These are phyloP conservation scores for Hirschfeldia incana DNA, from an alignment of 345 rosid genomes.

Conservation along the genomic window DNA sequence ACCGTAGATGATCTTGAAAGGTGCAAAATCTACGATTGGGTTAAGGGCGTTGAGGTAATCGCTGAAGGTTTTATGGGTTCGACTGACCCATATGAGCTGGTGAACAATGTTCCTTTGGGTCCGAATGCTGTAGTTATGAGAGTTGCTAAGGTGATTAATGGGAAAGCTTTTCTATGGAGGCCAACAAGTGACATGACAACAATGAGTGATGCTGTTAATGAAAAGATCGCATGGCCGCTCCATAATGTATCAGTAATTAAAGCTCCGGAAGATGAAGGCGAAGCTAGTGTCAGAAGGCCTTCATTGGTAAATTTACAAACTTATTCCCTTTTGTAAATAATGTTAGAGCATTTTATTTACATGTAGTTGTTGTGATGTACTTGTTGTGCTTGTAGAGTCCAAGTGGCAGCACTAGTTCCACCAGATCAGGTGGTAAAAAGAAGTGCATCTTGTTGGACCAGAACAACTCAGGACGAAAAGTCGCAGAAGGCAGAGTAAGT, in stretches of 20 bases:
- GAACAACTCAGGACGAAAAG: not conserved
- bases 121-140: not conserved
- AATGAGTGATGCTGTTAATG: not conserved
- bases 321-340: not conserved
- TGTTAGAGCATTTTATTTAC: not conserved
- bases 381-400: not conserved
- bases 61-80: too few relatives aligned
- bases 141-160: not conserved
- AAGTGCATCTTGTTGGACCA: not conserved
- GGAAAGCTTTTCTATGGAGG: not conserved
- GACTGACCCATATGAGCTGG: too few relatives aligned
- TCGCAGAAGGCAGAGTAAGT: not conserved
- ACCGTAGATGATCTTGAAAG: too few relatives aligned
- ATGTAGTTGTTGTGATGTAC: not conserved
- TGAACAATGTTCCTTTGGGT: not conserved
- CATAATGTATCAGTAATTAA: too few relatives aligned
- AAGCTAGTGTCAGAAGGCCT: not conserved
- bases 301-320: not conserved
- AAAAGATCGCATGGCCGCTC: too few relatives aligned
- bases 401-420: not conserved
- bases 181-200: not conserved
- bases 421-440: not conserved
- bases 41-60: too few relatives aligned
- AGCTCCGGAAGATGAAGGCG: not conserved
- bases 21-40: too few relatives aligned